These are phyloP conservation scores for Schizothecium vesticola DNA, from an alignment of 495 filamentous ascomycete genomes.

Conservation along the genomic window DNA sequence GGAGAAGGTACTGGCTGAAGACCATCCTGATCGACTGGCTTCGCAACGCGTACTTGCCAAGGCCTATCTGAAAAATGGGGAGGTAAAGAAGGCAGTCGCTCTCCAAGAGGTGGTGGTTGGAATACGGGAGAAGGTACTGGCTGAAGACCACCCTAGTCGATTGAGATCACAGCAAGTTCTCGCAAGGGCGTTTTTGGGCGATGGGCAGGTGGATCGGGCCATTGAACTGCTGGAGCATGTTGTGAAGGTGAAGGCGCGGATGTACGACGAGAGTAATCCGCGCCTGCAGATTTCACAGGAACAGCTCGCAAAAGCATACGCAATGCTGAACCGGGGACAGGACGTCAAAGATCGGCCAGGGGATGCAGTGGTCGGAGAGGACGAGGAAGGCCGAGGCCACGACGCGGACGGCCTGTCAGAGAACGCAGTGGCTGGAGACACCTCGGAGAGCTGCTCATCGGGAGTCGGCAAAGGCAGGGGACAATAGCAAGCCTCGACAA, in stretches of 20 bases:
- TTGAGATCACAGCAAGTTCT: constrained; percentile 2
- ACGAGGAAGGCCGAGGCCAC: no score
- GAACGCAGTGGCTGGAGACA: neutral
- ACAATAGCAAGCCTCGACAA: neutral
- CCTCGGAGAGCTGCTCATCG: neutral
- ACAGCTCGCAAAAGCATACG: constrained; percentile 26
- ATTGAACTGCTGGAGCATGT: constrained; percentile 9
- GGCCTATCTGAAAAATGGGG: constrained; percentile 11
- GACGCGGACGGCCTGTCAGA: neutral
- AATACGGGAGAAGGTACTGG: neutral
- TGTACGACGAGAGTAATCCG: constrained; percentile 20
- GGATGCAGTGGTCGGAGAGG: neutral
- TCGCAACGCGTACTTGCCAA: constrained; percentile 32
- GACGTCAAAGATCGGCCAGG: constrained; percentile 1
- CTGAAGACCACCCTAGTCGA: constrained; percentile 8
- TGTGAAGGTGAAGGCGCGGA: constrained; percentile 11
- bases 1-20: constrained; percentile 14
- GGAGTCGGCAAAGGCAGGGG: neutral
- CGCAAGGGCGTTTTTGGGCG: neutral
- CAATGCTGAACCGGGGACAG: neutral
- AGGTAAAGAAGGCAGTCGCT: neutral
- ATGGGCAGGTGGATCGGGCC: constrained; percentile 5
- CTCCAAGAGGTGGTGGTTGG: constrained; percentile 5
- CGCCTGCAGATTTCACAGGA: constrained; percentile 28
- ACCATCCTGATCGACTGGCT: constrained; percentile 25